Base-by-base conservation (phyloP, 2,329 filamentous ascomycete species). In the Cercospora beticola region DNA sequence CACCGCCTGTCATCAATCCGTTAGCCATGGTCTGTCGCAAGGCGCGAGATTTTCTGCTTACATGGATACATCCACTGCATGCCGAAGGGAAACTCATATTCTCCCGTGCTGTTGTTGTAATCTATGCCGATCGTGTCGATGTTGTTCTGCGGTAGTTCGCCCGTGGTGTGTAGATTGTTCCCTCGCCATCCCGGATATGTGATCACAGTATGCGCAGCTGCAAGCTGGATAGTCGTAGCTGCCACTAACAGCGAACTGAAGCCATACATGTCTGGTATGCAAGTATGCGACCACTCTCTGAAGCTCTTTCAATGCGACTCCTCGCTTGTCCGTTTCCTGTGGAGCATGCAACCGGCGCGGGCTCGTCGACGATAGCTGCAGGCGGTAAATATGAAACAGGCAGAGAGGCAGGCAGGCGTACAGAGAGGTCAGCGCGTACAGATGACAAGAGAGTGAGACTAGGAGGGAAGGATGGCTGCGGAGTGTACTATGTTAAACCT, bases 21-120 rank as follows among this genome's bases (percentile, higher is more conserved):
- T 72, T 10, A 52, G 46, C 18, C 21, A 23, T 52, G 46, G 21
- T 14, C 46, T 23, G n/a, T 12, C 46, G 46, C 16, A 46, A 18
- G 16, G 46, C 21, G 10, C 18, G 10, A 21, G 21, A 26, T 14
- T 9, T 9, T 46, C 31, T 75, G 83, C 92, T 82, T 84, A 97
- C 93, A 97, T 80, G 94, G 93, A 83, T 97, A 97, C 79, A 90
- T 89, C 93, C 93, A 97, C 83, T 97, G 91, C 92, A 95, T 94
- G 81, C 93, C 94, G 74, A 92, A 97, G 1, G 93, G 93, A 74
- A 68, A 74, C 9, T 59, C 60, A 16, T 28, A 43, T 12, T 70
- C 68, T 4, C 58, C 69, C 33, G 68, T 74, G 10, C 66, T 67
- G 12, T 40, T 46, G 56, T 66, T 57, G 23, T 77, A 79, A 65